phyloP scores from a whole-genome alignment of 2,329 filamentous ascomycete species.

The Rachicladosporium sp. region DNA sequence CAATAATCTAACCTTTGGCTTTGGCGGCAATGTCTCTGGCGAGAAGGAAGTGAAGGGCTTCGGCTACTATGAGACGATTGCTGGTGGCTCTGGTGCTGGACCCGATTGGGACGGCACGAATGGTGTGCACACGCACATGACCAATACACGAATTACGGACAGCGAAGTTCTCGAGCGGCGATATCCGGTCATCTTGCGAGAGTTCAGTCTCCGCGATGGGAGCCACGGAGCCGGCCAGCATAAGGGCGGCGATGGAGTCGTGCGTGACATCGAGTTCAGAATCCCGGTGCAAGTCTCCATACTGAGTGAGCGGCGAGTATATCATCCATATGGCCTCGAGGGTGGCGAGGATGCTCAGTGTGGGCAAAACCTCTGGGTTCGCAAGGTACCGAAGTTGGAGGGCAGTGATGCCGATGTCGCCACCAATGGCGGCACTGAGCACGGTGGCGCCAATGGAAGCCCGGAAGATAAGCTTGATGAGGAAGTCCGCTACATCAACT shows the following conservation, averaged over 20 bases:
- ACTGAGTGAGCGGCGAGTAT: conserved; percentile 62
- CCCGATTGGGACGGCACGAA: conserved; percentile 59
- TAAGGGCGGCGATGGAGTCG: conserved; percentile 61
- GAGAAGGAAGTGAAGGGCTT: conserved; percentile 59
- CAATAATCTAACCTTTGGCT: conserved; percentile 78
- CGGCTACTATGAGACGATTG: conserved; percentile 79
- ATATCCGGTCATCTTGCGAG: conserved; percentile 60
- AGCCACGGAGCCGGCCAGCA: conserved; percentile 55
- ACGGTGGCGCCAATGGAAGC: conserved; percentile 2
- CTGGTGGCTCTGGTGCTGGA: conserved; percentile 63
- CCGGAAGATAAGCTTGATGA: conserved; percentile 9
- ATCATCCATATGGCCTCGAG: conserved; percentile 68
- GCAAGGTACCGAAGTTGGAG: conserved; percentile 42
- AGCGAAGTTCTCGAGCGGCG: conserved; percentile 66
- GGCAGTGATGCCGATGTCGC: conserved; percentile 18
- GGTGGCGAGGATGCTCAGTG: conserved; percentile 69
- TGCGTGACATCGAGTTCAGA: conserved; percentile 71
- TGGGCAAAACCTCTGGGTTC: conserved; percentile 79
- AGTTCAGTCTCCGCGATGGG: conserved; percentile 53
- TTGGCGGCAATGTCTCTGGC: conserved; percentile 52
- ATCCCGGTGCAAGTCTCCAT: conserved; percentile 69
- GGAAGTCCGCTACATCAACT: conserved; percentile 49
- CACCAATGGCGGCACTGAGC: conserved; percentile 3
- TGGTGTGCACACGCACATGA: conserved; percentile 77
- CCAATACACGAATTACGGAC: conserved; percentile 74